Conservation (phyloP, 2,329 filamentous ascomycete genomes). For the Beauveria sp. region DNA sequence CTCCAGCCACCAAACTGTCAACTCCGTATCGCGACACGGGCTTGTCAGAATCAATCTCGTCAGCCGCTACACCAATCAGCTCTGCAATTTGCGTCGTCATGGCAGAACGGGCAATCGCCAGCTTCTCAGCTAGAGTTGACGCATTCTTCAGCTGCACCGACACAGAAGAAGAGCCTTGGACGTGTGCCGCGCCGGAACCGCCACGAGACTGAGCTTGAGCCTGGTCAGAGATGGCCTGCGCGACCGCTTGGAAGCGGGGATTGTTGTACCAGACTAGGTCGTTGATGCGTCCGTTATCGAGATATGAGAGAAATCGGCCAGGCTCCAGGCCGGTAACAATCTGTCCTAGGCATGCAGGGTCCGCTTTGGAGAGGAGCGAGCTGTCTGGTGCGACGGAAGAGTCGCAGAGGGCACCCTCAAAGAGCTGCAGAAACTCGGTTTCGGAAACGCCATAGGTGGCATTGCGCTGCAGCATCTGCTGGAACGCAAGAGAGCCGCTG, state of each 20-base stretch:
- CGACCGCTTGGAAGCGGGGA: not conserved
- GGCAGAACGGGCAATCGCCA: not conserved
- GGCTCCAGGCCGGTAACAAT: not conserved
- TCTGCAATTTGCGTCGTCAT: not conserved
- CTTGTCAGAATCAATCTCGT: not conserved
- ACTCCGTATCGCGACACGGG: not conserved
- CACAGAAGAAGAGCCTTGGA: not conserved
- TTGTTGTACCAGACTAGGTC: not conserved
- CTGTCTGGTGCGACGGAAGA: not conserved
- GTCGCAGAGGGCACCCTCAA: not conserved
- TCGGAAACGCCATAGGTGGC: not conserved
- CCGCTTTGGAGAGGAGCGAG: not conserved
- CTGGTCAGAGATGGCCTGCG: not conserved
- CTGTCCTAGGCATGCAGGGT: not conserved
- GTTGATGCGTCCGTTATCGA: not conserved
- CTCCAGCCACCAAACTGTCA: slow-evolving; percentile 5
- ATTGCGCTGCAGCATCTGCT: not conserved
- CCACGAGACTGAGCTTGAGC: not conserved
- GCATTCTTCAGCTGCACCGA: not conserved
- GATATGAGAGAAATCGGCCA: not conserved
- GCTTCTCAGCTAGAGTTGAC: not conserved
- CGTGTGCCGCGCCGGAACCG: not conserved
- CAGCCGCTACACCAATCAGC: not conserved
- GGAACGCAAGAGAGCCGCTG: not conserved
- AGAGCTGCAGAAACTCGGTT: not conserved